Evolutionary conservation across 1,284 basidiomycete species (phyloP), one percentile per base, ranked within the genome.

Genomic region (Phaffia rhodozyma): DNA sequence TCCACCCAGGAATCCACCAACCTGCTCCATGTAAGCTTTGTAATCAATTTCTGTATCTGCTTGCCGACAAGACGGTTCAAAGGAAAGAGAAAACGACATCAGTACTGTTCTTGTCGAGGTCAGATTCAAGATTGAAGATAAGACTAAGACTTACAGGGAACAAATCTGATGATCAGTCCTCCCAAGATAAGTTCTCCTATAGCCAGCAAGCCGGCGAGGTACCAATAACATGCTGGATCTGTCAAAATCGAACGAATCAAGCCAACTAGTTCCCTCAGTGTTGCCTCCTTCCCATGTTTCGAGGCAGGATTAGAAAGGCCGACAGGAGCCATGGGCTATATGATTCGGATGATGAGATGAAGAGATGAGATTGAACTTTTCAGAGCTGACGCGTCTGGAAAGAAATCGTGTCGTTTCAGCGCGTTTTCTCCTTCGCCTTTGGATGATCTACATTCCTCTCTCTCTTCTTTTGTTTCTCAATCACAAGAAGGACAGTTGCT

Each of bases 11-110:
- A 89, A 93, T 57, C 88, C 74, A 61, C 86, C 80, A 1, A 89
- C 82, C 67, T 98, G 96, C 66, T 86, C 80, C 82, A 93, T 86
- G 72, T 96, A 96, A 0, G 92, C 94, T 72, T 84, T 82, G 83
- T 88, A 98, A 77, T 99, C 96, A 71, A 99, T 99, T 76, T 99
- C 94, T n/a, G 96, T 98, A 77, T 93, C 91, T 94, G 16, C 16
- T 43, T 43, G 5, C 38, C 38, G 16, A 43, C 5, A 2, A 11
- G 13, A 7, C 2, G 5, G 2, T 43, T 11, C 38, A 43, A 16
- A 76, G 60, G 52, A 59, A 60, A 25, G 30, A 59, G 61, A 49
- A 30, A 57, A 56, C 25, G 21, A 2, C 7, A 20, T 56, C 55
- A 55, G 56, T 23, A 9, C 5, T 51, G 49, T 23, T 52, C 16